Percentiles rank a stretch among this genome's conserved stretches.
Conservation (phyloP, 257 asterid species). For the Striga asiatica region DNA sequence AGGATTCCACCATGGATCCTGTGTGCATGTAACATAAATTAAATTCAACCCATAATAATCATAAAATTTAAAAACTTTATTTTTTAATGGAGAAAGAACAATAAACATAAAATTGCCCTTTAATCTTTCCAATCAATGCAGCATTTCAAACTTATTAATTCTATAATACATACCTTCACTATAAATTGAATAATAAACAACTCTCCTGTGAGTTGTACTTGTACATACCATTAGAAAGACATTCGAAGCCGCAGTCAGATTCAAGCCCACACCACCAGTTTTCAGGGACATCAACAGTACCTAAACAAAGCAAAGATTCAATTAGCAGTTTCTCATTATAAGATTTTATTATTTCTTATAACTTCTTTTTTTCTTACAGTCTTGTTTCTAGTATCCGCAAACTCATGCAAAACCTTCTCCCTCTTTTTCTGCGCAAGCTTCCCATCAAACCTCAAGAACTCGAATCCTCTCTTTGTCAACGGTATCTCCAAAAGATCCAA, state of each 20-base stretch:
- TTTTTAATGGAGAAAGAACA: too few species aligned
- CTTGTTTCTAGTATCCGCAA: conserved; percentile 51
- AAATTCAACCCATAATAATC: background rate
- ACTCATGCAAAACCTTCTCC: conserved; percentile 60
- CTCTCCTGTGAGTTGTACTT: too few species aligned
- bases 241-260: conserved; percentile 76
- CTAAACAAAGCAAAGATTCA: conserved; percentile 26
- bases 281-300: conserved; percentile 70
- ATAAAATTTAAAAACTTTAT: too few species aligned
- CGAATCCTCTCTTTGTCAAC: conserved; percentile 29
- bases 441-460: conserved; percentile 76
- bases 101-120: too few species aligned
- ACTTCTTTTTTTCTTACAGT: conserved; percentile 22
- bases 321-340: too few species aligned
- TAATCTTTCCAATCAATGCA: too few species aligned
- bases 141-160: too few species aligned
- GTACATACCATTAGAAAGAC: conserved; percentile 64
- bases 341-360: background rate
- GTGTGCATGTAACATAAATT: background rate
- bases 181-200: too few species aligned
- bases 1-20: conserved; percentile 99
- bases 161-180: too few species aligned
- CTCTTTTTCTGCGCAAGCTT: conserved; percentile 53
- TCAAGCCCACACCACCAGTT: conserved; percentile 85
- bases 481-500: conserved; percentile 73